Evolutionary conservation across 768 basidiomycete species (phyloP), one percentile per base, ranked within the genome.

Genomic region (Omphalotus guepiniiformis): DNA sequence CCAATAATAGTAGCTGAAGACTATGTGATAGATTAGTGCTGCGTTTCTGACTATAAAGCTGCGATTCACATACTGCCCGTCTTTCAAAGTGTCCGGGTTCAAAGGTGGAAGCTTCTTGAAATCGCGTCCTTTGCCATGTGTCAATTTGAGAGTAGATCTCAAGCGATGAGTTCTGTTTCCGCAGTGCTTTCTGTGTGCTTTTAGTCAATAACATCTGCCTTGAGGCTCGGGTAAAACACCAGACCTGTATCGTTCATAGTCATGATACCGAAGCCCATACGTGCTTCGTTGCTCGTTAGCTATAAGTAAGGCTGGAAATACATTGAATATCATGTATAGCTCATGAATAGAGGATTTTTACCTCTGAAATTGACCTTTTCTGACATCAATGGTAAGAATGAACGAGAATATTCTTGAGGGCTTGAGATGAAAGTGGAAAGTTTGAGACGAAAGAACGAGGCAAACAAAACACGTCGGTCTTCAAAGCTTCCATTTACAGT

Each of bases 191-290:
- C 93, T 91, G 65, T 6, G 22, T n/a, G 29, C 9, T n/a, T n/a
- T n/a, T n/a, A n/a, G 42, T 6, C 28, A 18, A n/a, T 29, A 39
- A 29, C 43, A 32, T 13, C 26, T 9, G 12, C 11, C 16, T 29
- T 19, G 3, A 23, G 6, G 11, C 27, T 26, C 12, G 6, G 21
- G 27, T 48, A 6, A 46, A 18, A 40, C 13, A 3, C 47, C 28
- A 40, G 46, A 89, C 90, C 86, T 76, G 68, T 97, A 97, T 42
- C 93, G 82, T 44, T 74, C 70, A 63, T 83, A 86, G 62, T 98
- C 94, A 59, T 85, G 89, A 61, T 91, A 93, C 52, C 94, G 83
- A 52, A 96, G 69, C 5, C 95, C 95, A 63, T 94, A 95, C 3
- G 88, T 83, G 53, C 76, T 91, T 47, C 95, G 82, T 60, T 96